Percentiles rank a stretch among this genome's conserved stretches.
Conservation (phyloP, 495 filamentous ascomycete genomes). For the Chaetomium fimeti region DNA sequence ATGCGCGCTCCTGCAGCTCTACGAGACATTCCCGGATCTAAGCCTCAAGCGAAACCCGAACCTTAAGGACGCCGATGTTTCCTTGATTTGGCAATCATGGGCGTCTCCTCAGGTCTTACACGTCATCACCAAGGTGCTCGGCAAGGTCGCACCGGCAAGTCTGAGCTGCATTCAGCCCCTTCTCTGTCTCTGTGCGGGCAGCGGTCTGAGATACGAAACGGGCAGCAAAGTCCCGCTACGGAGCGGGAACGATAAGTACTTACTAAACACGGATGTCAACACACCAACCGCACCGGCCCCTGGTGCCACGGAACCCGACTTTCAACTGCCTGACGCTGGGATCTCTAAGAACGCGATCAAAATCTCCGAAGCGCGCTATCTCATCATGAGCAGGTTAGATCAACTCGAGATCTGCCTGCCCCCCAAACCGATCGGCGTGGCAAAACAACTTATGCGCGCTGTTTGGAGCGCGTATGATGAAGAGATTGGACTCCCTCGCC, state of each 20-base stretch:
- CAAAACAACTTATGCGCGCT: constrained; percentile 34
- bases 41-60: constrained; percentile 28
- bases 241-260: constrained; percentile 20
- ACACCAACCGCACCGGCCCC: neutral
- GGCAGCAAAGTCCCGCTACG: constrained; percentile 30
- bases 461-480: constrained; percentile 39
- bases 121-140: constrained; percentile 30
- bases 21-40: constrained; percentile 37
- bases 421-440: constrained; percentile 37
- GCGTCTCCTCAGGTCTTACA: constrained; percentile 33
- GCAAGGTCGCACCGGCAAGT: constrained; percentile 25
- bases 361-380: constrained; percentile 29
- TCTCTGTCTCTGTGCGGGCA: constrained; percentile 38
- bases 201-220: constrained; percentile 34
- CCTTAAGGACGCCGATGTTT: constrained; percentile 21
- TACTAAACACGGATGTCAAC: constrained; percentile 20
- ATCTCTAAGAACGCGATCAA: constrained; percentile 28
- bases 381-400: constrained; percentile 33
- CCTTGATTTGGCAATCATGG: constrained; percentile 30
- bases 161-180: constrained; percentile 38
- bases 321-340: neutral
- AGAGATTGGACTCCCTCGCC: constrained; percentile 31
- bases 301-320: neutral
- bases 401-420: constrained; percentile 35
- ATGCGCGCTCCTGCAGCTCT: constrained; percentile 36